phyloP scores from a whole-genome alignment of 2,329 filamentous ascomycete species.

The Neophaeococcomyces aloes region DNA sequence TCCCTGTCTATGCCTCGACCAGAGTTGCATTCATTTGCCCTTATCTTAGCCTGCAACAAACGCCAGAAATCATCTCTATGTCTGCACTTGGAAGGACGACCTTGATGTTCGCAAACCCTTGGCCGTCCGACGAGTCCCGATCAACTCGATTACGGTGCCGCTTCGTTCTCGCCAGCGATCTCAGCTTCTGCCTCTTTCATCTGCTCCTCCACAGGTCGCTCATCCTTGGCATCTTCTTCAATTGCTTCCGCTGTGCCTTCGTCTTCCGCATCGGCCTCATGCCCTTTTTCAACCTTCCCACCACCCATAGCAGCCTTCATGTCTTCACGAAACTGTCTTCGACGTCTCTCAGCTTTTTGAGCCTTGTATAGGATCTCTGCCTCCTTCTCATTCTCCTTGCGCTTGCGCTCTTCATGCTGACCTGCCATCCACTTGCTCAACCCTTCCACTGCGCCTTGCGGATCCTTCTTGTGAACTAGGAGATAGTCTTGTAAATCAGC shows the following conservation, averaged over 20 bases:
- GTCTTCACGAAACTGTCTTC: constrained; percentile 8
- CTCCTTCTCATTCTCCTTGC: constrained; percentile 17
- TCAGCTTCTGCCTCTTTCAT: constrained; percentile 4
- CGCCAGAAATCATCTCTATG: no score
- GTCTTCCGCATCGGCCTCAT: neutral
- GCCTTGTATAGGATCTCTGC: constrained; percentile 8
- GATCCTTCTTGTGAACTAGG: constrained; percentile 41
- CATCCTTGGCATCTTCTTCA: neutral
- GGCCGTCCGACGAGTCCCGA: no score
- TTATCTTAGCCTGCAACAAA: no score
- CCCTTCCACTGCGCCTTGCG: constrained; percentile 34
- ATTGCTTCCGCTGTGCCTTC: neutral
- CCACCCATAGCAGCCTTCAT: constrained; percentile 6
- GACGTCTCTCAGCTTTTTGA: constrained; percentile 6
- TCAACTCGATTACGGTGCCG: neutral
- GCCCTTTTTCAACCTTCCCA: neutral
- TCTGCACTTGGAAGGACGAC: no score
- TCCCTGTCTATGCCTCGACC: no score
- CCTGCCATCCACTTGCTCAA: constrained; percentile 32
- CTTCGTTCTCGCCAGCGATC: constrained; percentile 2
- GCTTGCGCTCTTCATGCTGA: constrained; percentile 12
- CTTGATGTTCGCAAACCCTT: no score
- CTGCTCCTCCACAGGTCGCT: constrained; percentile 3
- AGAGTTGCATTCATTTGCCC: no score
- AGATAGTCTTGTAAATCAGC: constrained; percentile 46